These are phyloP conservation scores for Aspergillus japonicus DNA, from an alignment of 2,329 filamentous ascomycete genomes.

Conservation along the genomic window DNA sequence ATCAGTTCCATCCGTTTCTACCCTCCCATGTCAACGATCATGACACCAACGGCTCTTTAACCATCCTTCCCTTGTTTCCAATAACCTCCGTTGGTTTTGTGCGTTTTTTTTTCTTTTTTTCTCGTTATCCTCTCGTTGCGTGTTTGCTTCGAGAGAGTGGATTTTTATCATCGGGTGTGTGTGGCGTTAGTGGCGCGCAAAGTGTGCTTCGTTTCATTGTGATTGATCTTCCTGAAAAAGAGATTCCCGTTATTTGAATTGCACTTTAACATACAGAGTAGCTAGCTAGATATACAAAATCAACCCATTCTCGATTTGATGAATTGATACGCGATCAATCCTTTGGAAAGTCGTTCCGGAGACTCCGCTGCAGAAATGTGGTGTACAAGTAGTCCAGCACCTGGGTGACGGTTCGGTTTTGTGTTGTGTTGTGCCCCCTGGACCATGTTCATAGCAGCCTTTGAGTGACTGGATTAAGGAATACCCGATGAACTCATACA, in stretches of 20 bases:
- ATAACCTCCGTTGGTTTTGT: neutral
- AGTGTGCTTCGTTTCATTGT: conserved; percentile 2
- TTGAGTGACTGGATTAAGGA: too few relatives aligned
- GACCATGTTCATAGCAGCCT: too few relatives aligned
- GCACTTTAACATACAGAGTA: neutral
- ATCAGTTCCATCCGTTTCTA: neutral
- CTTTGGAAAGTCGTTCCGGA: too few relatives aligned
- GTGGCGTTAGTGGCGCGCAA: conserved; percentile 8
- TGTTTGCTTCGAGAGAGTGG: neutral
- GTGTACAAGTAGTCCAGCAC: too few relatives aligned
- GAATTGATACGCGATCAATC: neutral
- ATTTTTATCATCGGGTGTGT: neutral
- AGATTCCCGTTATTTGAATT: neutral
- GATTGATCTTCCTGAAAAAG: neutral
- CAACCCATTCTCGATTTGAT: neutral
- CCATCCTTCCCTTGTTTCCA: neutral
- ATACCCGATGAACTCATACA: too few relatives aligned
- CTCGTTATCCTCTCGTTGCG: neutral
- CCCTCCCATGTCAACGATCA: conserved; percentile 3
- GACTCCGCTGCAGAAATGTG: too few relatives aligned
- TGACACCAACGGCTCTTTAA: neutral
- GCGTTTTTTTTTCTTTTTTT: neutral
- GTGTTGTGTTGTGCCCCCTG: too few relatives aligned
- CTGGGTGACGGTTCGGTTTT: too few relatives aligned
- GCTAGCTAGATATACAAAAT: neutral